Evolutionary conservation across 176 grass and related monocot genomes (phyloP).

Genomic region (Poa pratensis): DNA sequence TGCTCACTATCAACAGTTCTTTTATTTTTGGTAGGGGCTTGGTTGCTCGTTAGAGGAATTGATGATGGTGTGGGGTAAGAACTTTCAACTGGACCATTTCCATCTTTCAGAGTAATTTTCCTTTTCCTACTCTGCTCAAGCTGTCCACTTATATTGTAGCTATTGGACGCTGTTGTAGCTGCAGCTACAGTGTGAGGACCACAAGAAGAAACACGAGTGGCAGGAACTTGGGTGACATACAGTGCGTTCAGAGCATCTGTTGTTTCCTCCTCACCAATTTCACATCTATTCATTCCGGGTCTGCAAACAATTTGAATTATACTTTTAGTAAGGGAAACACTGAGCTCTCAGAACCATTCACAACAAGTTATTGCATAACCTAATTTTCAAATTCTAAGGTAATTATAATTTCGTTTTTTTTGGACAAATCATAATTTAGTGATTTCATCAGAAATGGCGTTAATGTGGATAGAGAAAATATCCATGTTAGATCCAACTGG

Average conservation of each 20-base stretch:
- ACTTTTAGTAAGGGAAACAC: constrained; percentile 15
- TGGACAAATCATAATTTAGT: background rate
- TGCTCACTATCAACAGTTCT: constrained; percentile 34
- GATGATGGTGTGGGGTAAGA: constrained; percentile 35
- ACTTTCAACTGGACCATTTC: constrained; percentile 17
- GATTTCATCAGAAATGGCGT: constrained; percentile 18
- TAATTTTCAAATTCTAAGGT: background rate
- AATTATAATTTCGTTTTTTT: background rate
- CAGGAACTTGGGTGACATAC: constrained; percentile 52
- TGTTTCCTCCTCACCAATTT: constrained; percentile 75
- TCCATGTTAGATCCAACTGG: constrained; percentile 26
- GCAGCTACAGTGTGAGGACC: constrained; percentile 18
- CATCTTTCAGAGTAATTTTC: constrained; percentile 45
- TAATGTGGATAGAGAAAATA: constrained; percentile 14
- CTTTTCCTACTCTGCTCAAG: constrained; percentile 44
- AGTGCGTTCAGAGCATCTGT: constrained; percentile 73
- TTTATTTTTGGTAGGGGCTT: constrained; percentile 30
- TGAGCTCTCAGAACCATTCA: constrained; percentile 25
- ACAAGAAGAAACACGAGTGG: constrained; percentile 33
- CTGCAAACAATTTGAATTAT: constrained; percentile 54
- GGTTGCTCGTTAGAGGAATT: constrained; percentile 33
- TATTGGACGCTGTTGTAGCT: constrained; percentile 8
- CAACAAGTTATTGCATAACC: constrained; percentile 1
- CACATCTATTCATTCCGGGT: constrained; percentile 77
- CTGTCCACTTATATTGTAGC: constrained; percentile 40